Base-by-base conservation (phyloP, 352 stramenopile genomes). In the Pythium phragmiticola region DNA sequence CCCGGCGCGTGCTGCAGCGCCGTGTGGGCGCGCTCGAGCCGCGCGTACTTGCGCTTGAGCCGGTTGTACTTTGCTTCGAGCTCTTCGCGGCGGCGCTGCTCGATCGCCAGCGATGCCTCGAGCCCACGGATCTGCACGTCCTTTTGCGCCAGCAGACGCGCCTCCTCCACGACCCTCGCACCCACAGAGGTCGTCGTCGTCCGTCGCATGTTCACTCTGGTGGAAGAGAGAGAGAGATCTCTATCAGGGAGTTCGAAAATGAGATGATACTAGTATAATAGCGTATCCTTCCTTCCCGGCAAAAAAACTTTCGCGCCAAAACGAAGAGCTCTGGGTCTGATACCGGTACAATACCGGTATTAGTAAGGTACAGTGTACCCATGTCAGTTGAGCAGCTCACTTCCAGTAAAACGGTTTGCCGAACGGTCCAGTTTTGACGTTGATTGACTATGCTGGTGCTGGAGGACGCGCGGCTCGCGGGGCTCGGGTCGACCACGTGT, bases 1-100 rank as follows among this genome's bases (percentile, higher is more conserved):
- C 28, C 56, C 2, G 63, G 45, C 9, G 34, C 39, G 7, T 62
- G 63, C 47, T 75, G 61, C 48, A 86, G 42, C 49, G 81, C 59
- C 33, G 66, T 63, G 62, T 88, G 77, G 17, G 73, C 66, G 21
- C 71, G 80, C 68, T 90, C 78, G 37, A 90, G 72, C 11, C 76
- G 78, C 48, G 85, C 66, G 65, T 87, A 90, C 39, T 71, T 74
- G 7, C 82, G 78, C 63, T 92, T 92, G 59, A 92, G 69, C 2
- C 76, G 76, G 46, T 72, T 69, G 53, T 92, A 92, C 65, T 92
- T 92, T 60, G 84, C 82, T 58, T 89, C 75, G 16, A 89, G 55
- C 26, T 75, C 41, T 36, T 86, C 74, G 47, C 80, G 75, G 47
- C 84, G 77, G 41, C 72, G 66, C 3, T 74, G 69, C 72, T 89